Base-by-base conservation (phyloP, 169 alveolate genomes). In the Eimeria maxima region DNA sequence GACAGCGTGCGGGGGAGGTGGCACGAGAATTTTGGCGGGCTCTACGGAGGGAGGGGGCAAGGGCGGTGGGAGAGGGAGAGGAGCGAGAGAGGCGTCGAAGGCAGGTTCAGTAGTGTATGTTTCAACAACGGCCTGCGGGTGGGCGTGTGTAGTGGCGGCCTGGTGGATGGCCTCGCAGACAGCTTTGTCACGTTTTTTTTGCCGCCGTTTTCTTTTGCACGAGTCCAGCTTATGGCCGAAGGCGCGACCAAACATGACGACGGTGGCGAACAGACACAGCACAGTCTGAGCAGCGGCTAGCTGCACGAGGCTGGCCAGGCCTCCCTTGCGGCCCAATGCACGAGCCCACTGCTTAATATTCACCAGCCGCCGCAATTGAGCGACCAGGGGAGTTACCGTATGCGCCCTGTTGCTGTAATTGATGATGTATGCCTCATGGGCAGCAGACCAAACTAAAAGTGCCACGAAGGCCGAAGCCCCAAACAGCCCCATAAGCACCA, bases 1-100 rank as follows among this genome's bases (percentile, higher is more conserved):
- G 38, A 83, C 91, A 18, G 91, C 91, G 65, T 83, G 91, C 8
- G 91, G 91, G 29, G 91, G 91, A 7, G 91, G 91, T 11, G 91
- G 91, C 91, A 83, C 91, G 60, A 83, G 91, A 7, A 83, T 83
- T 55, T 83, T 83, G 14, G 24, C 5, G 53, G 91, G 89, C 8
- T 45, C 38, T 38, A 73, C 13, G 84, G 57, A 11, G 14, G 47
- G 55, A 42, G 84, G 84, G 27, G 80, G 18, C 80, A 73, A 22
- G 38, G 89, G 67, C 3, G 10, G 13, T 29, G 74, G 71, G 57
- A 53, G 42, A 10, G 74, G 90, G 69, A 55, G 42, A 44, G 47
- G 47, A 47, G 50, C 38, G 73, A 55, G 55, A 16, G 91, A 67
- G 45, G 83, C 53, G n/a, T 33, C 53, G 50, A 73, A 38, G 4